These are phyloP conservation scores for Tilletia setariae DNA, from an alignment of 1,284 basidiomycete species.

Conservation along the genomic window DNA sequence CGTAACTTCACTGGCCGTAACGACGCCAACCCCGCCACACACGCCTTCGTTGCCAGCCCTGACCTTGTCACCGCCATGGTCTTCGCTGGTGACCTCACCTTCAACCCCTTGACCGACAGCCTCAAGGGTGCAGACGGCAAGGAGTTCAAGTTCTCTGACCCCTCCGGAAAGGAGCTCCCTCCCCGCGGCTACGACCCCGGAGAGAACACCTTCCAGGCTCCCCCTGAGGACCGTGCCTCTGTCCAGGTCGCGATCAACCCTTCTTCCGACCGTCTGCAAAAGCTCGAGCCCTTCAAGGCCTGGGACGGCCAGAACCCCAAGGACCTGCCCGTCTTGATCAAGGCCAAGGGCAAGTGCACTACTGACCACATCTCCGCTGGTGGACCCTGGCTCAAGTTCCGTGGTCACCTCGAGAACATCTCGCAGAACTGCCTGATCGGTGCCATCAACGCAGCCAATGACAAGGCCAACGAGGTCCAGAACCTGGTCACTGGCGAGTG, in stretches of 20 bases:
- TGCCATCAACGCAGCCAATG: conserved; percentile 91
- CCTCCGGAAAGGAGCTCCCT: conserved; percentile 85
- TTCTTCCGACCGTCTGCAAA: conserved; percentile 88
- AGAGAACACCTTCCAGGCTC: conserved; percentile 93
- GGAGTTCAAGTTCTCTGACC: conserved; percentile 92
- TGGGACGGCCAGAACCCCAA: conserved; percentile 91
- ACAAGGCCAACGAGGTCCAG: conserved; percentile 88
- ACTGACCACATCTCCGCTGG: conserved; percentile 74
- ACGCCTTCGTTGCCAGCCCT: conserved; percentile 97
- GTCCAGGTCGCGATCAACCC: conserved; percentile 85
- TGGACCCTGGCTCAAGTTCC: conserved; percentile 98
- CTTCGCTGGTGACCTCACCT: conserved; percentile 87
- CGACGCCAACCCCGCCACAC: conserved; percentile 98
- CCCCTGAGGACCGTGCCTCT: conserved; percentile 76
- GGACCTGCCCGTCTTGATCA: conserved; percentile 90
- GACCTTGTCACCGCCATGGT: conserved; percentile 97
- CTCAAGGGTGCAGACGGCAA: conserved; percentile 89
- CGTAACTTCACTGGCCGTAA: conserved; percentile 99
- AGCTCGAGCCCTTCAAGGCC: conserved; percentile 81
- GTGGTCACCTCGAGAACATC: conserved; percentile 98
- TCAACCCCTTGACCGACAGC: conserved; percentile 93
- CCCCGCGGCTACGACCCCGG: conserved; percentile 93
- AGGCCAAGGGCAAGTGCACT: conserved; percentile 98
- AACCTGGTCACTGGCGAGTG: conserved; percentile 86
- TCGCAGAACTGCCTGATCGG: conserved; percentile 95